Conservation (phyloP, 495 filamentous ascomycete genomes). For the Cudoniella acicularis region DNA sequence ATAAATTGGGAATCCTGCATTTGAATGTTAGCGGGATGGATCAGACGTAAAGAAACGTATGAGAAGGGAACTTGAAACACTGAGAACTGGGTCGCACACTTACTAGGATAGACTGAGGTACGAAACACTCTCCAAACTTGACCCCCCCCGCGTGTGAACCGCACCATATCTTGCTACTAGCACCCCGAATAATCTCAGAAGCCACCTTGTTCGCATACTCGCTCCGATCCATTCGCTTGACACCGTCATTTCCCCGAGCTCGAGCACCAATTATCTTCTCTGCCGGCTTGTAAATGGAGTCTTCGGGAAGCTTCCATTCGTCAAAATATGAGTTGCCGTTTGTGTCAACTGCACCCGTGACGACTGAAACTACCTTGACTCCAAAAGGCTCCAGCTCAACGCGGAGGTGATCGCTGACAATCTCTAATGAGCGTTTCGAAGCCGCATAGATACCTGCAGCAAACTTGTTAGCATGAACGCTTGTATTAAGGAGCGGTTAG, state of each 20-base stretch:
- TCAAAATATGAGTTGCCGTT: not conserved
- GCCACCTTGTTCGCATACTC: not conserved
- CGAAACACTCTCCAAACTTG: not conserved
- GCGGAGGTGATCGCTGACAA: not conserved
- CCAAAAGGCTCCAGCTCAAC: not conserved
- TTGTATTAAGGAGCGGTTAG: not conserved
- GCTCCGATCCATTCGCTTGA: not conserved
- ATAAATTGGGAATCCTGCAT: too few species aligned
- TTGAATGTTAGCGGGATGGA: too few species aligned
- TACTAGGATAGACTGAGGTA: not conserved
- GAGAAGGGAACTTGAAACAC: too few species aligned
- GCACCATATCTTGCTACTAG: not conserved
- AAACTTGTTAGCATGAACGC: not conserved
- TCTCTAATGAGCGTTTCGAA: not conserved
- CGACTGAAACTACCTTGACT: not conserved
- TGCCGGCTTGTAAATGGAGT: not conserved
- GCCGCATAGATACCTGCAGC: not conserved
- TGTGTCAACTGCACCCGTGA: not conserved
- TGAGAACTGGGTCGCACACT: too few species aligned
- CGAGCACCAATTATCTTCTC: not conserved
- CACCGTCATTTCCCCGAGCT: not conserved
- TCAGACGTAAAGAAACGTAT: too few species aligned
- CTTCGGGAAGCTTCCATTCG: not conserved
- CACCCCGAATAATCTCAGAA: not conserved
- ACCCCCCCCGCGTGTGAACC: not conserved